These are phyloP conservation scores for Ceratobasidium sp. DNA, from an alignment of 1,284 basidiomycete genomes.

Conservation along the genomic window DNA sequence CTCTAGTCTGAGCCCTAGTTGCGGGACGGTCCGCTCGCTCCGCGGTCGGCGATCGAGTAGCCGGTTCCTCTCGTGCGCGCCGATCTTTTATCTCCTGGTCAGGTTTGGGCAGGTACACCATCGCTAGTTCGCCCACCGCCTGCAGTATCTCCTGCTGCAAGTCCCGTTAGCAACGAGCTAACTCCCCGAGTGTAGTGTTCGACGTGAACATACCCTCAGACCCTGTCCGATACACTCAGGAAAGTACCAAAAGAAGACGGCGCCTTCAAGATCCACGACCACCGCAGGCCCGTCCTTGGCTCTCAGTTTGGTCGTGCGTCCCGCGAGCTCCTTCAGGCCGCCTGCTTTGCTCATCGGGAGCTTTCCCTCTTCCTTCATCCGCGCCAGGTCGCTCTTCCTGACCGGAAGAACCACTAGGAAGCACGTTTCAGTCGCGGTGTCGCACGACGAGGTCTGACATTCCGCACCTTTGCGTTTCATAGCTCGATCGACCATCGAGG, in stretches of 20 bases:
- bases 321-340: neutral
- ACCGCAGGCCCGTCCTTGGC: neutral
- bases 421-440: neutral
- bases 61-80: neutral
- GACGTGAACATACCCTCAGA: neutral
- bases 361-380: neutral
- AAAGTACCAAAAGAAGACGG: constrained; percentile 30
- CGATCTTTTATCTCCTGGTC: neutral
- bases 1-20: neutral
- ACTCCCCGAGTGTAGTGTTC: neutral
- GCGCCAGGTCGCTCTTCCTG: neutral
- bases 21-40: neutral
- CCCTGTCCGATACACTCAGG: neutral
- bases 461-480: neutral
- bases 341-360: neutral
- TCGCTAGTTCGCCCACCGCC: neutral
- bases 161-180: too few relatives aligned
- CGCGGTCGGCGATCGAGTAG: neutral
- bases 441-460: neutral
- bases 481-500: neutral
- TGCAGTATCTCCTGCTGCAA: constrained; percentile 7
- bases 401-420: neutral
- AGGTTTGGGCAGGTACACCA: constrained; percentile 13
- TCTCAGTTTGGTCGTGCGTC: neutral
- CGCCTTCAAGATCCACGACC: constrained; percentile 6